Evolutionary conservation across 2,329 filamentous ascomycete genomes (phyloP).

Genomic region (Fusarium miscanthi): DNA sequence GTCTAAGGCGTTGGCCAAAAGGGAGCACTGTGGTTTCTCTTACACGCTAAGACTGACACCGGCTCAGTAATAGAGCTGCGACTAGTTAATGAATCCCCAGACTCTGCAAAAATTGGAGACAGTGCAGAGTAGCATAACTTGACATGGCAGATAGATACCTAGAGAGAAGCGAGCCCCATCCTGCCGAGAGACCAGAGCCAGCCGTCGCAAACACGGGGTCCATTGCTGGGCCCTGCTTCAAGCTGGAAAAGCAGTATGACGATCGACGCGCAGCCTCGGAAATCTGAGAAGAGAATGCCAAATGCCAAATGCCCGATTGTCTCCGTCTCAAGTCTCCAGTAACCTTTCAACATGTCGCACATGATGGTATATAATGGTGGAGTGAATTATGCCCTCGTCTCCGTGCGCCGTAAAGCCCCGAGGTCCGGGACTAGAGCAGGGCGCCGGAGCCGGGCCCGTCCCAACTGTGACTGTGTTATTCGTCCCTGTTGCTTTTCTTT

Average conservation of each 20-base stretch:
- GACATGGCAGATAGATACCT: conserved; percentile 15
- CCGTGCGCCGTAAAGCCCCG: conserved; percentile 34
- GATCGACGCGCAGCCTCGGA: conserved; percentile 25
- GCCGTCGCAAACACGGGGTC: conserved; percentile 42
- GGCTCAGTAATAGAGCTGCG: conserved; percentile 16
- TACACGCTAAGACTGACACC: conserved; percentile 31
- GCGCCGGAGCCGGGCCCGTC: conserved; percentile 3
- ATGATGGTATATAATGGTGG: conserved; percentile 31
- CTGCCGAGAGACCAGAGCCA: conserved; percentile 34
- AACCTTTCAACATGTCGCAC: conserved; percentile 17
- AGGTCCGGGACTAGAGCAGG: conserved; percentile 18
- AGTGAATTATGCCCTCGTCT: conserved; percentile 10
- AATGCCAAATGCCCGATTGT: background rate
- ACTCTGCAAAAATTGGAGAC: conserved; percentile 30
- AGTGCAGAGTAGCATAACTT: conserved; percentile 5
- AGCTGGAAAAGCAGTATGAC: conserved; percentile 35
- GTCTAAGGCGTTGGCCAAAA: conserved; percentile 34
- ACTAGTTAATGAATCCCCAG: conserved; percentile 38
- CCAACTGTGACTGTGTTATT: conserved; percentile 1
- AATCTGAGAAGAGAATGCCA: conserved; percentile 5
- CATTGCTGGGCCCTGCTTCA: conserved; percentile 21
- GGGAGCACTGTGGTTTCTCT: conserved; percentile 8
- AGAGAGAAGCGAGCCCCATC: conserved; percentile 13
- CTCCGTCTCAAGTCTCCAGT: conserved; percentile 25
- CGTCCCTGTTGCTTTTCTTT: conserved; percentile 16